Conservation (phyloP, 179 eudicot species). For the Vitellaria paradoxa region DNA sequence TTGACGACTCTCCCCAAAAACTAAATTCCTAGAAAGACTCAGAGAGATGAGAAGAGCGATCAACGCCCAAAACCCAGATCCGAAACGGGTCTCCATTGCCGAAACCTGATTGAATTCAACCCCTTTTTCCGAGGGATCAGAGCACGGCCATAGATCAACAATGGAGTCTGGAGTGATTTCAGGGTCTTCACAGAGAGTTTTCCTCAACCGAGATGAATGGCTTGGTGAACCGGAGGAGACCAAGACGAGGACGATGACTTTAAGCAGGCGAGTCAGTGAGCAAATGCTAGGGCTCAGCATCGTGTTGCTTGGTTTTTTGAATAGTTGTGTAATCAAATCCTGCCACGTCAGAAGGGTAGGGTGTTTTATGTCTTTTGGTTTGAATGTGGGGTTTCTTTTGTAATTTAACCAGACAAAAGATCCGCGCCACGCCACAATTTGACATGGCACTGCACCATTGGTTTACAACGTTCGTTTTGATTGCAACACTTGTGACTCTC, state of each 20-base stretch:
- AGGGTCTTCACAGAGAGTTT: background rate
- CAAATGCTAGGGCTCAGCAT: slow-evolving; percentile 11
- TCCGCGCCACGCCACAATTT: background rate
- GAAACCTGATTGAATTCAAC: slow-evolving; percentile 9
- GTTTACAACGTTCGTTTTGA: background rate
- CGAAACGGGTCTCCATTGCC: slow-evolving; percentile 43
- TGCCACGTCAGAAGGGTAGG: background rate
- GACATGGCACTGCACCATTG: slow-evolving; percentile 5
- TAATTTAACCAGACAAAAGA: no score
- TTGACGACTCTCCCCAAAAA: slow-evolving; percentile 47
- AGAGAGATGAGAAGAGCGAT: slow-evolving; percentile 26
- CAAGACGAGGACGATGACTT: background rate
- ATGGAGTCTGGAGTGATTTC: background rate
- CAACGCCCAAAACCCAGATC: slow-evolving; percentile 50
- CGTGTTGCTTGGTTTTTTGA: background rate
- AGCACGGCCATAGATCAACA: slow-evolving; percentile 9
- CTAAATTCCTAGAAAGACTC: slow-evolving; percentile 36
- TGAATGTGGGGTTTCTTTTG: background rate
- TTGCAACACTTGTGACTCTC: no score
- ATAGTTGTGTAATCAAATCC: no score
- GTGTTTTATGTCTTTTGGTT: background rate
- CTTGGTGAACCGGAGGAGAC: background rate
- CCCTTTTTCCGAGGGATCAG: slow-evolving; percentile 18
- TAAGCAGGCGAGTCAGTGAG: background rate
- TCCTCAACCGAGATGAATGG: background rate